These are phyloP conservation scores for Kurtzmaniella natalensis DNA, from an alignment of 1,139 yeast genomes.

Conservation along the genomic window DNA sequence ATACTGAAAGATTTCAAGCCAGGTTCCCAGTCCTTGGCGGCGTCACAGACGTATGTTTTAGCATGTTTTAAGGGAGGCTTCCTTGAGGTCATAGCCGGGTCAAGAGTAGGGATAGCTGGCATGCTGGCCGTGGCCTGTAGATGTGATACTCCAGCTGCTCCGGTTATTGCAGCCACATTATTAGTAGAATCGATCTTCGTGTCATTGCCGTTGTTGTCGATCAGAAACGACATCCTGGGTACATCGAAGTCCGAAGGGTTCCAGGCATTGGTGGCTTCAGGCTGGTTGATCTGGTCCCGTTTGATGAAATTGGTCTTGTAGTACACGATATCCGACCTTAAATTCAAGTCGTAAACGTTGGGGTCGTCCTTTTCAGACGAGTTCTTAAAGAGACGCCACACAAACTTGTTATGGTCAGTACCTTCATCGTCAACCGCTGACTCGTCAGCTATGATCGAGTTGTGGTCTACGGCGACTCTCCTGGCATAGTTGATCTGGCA, in stretches of 20 bases:
- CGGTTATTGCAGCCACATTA: not conserved
- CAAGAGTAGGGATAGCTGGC: not conserved
- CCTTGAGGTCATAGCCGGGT: not conserved
- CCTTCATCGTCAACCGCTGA: conserved; percentile 7
- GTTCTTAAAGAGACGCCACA: conserved; percentile 33
- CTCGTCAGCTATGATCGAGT: conserved; percentile 10
- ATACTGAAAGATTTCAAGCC: conserved; percentile 21
- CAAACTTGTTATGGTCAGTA: conserved; percentile 2
- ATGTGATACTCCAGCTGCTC: not conserved
- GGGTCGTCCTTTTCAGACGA: conserved; percentile 30
- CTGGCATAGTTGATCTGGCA: conserved; percentile 34
- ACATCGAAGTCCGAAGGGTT: conserved; percentile 6
- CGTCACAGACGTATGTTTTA: conserved; percentile 25
- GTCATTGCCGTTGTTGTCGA: not conserved
- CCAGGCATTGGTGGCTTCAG: conserved; percentile 8
- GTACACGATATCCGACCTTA: conserved; percentile 43
- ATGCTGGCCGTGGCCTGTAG: no score
- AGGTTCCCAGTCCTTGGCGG: conserved; percentile 40
- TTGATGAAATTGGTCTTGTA: conserved; percentile 44
- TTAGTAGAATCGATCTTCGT: not conserved
- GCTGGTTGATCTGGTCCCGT: conserved; percentile 26
- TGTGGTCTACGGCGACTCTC: conserved; percentile 14
- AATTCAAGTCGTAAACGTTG: conserved; percentile 23
- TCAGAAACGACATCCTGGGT: conserved; percentile 4
- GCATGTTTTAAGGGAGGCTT: conserved; percentile 3